Base-by-base conservation (phyloP, 1,139 yeast species). In the Diutina siamensis region DNA sequence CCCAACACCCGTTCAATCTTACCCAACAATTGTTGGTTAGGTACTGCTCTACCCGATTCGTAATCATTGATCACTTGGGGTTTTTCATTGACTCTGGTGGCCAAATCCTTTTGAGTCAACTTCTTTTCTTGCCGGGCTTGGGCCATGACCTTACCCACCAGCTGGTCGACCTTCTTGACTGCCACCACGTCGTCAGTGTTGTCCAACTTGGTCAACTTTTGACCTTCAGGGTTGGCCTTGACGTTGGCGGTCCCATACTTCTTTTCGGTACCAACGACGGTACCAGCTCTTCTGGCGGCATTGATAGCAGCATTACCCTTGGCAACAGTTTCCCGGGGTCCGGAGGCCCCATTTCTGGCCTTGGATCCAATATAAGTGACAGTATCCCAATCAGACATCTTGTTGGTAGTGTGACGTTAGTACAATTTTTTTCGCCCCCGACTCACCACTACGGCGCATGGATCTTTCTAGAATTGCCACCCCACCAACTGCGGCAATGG, bases 21-120 rank as follows among this genome's bases (percentile, higher is more conserved):
- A 49, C 83, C 92, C 59, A 92, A 74, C 47, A 92, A 68, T 67
- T 88, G 97, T 71, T 94, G 98, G 71, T 86, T 89, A 49, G 98
- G 98, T 53, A 85, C 80, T 46, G 96, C 98, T 63, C 95, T 80
- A 49, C 96, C 97, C 47, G 95, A 88, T 70, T 92, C 98, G 67
- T 92, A 92, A 61, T 92, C 98, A 67, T 88, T 89, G 59, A 92
- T 81, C 50, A 92, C 86, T 54, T 83, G 87, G 49, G 97, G 97
- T 72, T 92, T 92, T 69, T 92, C 98, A 63, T 88, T 89, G 60
- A 92, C 78, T 64, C 82, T 84, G 51, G 96, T 87, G 56, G 98
- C 98, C 58, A 92, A 75, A 56, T 92, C 98, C 74, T 92, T 92
- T 67, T 92, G 98, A 10, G 97, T 84, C 59, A 88, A 62, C 57